Evolutionary conservation across 129 eudicot species (phyloP).

Genomic region (Pittosporum tobira): DNA sequence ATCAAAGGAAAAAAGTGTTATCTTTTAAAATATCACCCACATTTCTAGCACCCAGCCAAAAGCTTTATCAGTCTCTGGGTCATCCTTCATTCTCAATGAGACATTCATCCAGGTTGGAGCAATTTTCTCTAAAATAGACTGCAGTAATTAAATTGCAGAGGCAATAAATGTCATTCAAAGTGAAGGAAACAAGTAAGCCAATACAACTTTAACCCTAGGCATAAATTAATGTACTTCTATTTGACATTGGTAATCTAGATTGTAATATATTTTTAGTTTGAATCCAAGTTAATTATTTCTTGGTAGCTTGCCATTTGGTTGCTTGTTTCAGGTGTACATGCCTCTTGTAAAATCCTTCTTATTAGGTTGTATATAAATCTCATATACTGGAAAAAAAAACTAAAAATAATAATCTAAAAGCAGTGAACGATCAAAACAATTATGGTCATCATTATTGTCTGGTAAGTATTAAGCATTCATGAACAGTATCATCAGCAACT

Average conservation of each 20-base stretch:
- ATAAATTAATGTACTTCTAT: neutral
- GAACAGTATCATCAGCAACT: neutral
- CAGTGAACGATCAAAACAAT: too few species aligned
- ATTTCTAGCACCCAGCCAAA: constrained; percentile 73
- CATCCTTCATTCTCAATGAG: constrained; percentile 54
- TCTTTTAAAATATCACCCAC: constrained; percentile 23
- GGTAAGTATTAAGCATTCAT: neutral
- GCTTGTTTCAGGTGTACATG: too few species aligned
- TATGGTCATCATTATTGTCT: too few species aligned
- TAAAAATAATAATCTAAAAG: too few species aligned
- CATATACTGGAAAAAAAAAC: too few species aligned
- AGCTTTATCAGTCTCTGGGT: constrained; percentile 48
- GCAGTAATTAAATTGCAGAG: constrained; percentile 8
- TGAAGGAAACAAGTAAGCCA: neutral
- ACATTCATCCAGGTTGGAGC: constrained; percentile 77
- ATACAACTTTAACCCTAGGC: neutral
- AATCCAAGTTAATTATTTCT: neutral
- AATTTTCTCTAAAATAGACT: constrained; percentile 43
- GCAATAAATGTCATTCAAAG: neutral
- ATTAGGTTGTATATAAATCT: too few species aligned
- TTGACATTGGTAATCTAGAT: neutral
- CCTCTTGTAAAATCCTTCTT: too few species aligned
- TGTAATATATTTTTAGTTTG: neutral
- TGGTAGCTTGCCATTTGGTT: neutral
- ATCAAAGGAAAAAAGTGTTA: neutral